phyloP scores from a whole-genome alignment of 768 basidiomycete genomes.

The Trametopsis cervina region DNA sequence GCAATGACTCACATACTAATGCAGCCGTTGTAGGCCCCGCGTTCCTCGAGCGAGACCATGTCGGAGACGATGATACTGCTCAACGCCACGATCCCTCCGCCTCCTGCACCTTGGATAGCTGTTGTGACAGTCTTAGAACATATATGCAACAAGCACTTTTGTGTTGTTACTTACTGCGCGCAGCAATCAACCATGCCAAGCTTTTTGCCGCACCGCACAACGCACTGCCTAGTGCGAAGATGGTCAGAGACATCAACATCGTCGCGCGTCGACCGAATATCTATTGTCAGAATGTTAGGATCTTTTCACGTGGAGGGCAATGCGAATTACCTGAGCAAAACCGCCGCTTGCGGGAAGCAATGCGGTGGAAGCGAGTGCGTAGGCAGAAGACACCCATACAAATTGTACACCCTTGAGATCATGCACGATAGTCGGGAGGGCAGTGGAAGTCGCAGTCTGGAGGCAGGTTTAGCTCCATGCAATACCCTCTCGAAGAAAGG shows the following conservation, averaged over 20 bases:
- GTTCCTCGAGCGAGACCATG: constrained; percentile 27
- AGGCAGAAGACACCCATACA: constrained; percentile 28
- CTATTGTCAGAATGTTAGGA: constrained; percentile 6
- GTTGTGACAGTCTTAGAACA: background rate
- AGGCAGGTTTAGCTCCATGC: background rate
- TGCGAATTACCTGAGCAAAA: constrained; percentile 12
- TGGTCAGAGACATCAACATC: constrained; percentile 17
- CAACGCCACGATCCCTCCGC: constrained; percentile 21
- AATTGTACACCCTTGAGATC: constrained; percentile 23
- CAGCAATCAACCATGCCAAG: constrained; percentile 30
- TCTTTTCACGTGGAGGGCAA: background rate
- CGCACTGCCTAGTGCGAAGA: constrained; percentile 29
- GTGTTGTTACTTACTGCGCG: constrained; percentile 18
- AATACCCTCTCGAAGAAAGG: no score
- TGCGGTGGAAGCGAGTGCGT: no score
- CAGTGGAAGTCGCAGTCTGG: constrained; percentile 22
- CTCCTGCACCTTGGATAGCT: constrained; percentile 23
- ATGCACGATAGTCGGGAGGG: constrained; percentile 22
- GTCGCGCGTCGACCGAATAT: constrained; percentile 22
- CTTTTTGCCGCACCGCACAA: constrained; percentile 28
- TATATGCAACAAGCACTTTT: background rate
- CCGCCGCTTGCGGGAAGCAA: constrained; percentile 26
- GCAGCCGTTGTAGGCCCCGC: constrained; percentile 26
- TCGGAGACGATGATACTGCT: constrained; percentile 29
- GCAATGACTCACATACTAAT: constrained; percentile 21